A percentile compares a stretch with the other conserved stretches of the same genome.
These are phyloP conservation scores for Cercospora zeae-maydis DNA, from an alignment of 2,329 filamentous ascomycete species.

Conservation along the genomic window DNA sequence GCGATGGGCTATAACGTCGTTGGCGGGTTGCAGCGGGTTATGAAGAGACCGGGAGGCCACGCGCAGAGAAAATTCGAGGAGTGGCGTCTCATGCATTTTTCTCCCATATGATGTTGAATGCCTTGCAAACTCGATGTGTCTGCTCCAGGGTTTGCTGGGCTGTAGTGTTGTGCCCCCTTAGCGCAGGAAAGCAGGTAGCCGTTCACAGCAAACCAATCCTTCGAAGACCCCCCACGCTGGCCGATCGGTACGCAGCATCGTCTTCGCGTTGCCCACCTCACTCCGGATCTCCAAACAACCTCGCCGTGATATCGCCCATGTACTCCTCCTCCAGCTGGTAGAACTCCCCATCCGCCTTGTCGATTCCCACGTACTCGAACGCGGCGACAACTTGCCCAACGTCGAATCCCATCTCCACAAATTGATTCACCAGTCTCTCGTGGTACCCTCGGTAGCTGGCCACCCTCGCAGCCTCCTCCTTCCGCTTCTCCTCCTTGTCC, in stretches of 20 bases:
- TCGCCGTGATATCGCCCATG: slow-evolving; percentile 83
- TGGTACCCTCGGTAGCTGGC: slow-evolving; percentile 78
- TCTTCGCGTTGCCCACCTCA: not conserved
- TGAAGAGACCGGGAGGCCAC: no score
- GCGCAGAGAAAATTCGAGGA: not conserved
- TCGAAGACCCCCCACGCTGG: not conserved
- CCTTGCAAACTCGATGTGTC: not conserved
- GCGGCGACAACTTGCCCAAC: slow-evolving; percentile 81
- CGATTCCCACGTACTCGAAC: slow-evolving; percentile 77
- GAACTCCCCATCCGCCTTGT: slow-evolving; percentile 70
- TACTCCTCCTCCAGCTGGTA: slow-evolving; percentile 87
- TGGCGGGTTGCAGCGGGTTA: not conserved
- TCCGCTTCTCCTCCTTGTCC: slow-evolving; percentile 53
- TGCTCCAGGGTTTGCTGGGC: not conserved
- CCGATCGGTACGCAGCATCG: not conserved
- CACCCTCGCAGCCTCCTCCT: slow-evolving; percentile 51
- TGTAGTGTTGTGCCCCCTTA: not conserved
- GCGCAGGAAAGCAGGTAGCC: not conserved
- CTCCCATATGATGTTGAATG: not conserved
- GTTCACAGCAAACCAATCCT: not conserved
- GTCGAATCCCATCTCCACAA: slow-evolving; percentile 87
- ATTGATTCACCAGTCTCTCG: slow-evolving; percentile 74
- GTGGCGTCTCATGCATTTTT: not conserved
- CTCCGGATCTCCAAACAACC: slow-evolving; percentile 67
- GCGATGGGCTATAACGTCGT: no score